These are phyloP conservation scores for Xylaria sp. DNA, from an alignment of 2,329 filamentous ascomycete genomes.

Conservation along the genomic window DNA sequence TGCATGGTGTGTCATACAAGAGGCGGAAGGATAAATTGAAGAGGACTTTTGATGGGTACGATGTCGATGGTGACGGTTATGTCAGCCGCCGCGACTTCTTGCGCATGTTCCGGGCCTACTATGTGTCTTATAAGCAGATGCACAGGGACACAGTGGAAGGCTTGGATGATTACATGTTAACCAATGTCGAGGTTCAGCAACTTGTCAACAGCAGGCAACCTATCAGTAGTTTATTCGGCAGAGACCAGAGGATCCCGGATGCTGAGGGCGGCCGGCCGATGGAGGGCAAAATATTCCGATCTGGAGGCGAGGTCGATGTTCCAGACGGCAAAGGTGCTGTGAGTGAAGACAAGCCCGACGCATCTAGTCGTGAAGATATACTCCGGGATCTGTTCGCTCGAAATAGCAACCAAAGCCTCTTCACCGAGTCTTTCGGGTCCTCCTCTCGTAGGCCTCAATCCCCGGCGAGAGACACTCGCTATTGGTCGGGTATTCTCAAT, in stretches of 20 bases:
- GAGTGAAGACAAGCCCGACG: constrained; percentile 69
- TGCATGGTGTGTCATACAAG: constrained; percentile 80
- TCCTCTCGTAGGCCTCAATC: constrained; percentile 45
- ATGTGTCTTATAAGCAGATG: constrained; percentile 88
- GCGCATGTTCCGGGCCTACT: constrained; percentile 91
- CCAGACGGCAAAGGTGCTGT: constrained; percentile 69
- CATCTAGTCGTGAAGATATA: constrained; percentile 69
- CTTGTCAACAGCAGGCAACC: constrained; percentile 80
- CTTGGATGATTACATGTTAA: constrained; percentile 80
- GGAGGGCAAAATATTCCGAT: constrained; percentile 73
- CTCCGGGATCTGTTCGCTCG: constrained; percentile 63
- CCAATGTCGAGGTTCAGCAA: constrained; percentile 79
- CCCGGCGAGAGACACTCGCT: constrained; percentile 44
- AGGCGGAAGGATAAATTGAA: constrained; percentile 75
- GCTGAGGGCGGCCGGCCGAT: constrained; percentile 70
- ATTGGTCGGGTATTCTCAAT: constrained; percentile 49
- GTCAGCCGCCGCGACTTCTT: constrained; percentile 89
- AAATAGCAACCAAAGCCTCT: constrained; percentile 48
- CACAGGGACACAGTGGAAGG: constrained; percentile 84
- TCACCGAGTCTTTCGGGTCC: constrained; percentile 51
- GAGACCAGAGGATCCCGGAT: constrained; percentile 74
- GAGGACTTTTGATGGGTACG: constrained; percentile 88
- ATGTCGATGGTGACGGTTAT: constrained; percentile 88
- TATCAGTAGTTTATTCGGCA: constrained; percentile 78
- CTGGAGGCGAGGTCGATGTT: constrained; percentile 73